These are phyloP conservation scores for Lactarius psammicola DNA, from an alignment of 768 basidiomycete species.

Conservation along the genomic window DNA sequence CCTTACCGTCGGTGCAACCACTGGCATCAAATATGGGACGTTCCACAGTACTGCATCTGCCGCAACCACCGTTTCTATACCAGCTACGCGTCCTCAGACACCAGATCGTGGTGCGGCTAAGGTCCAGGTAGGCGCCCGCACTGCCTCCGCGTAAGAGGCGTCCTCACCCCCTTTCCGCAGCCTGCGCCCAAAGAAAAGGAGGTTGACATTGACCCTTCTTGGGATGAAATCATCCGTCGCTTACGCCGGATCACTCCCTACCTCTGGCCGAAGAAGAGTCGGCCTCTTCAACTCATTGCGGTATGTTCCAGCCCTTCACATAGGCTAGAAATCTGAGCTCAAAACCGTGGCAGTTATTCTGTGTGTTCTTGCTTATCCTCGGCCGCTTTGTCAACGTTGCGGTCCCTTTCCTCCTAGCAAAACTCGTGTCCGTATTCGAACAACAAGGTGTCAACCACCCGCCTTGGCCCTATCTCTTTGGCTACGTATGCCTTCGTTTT, in stretches of 20 bases:
- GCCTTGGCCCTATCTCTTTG: conserved; percentile 67
- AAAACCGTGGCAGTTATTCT: conserved; percentile 48
- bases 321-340: neutral
- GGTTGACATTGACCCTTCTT: conserved; percentile 61
- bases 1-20: conserved; percentile 46
- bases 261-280: conserved; percentile 76
- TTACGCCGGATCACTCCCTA: conserved; percentile 69
- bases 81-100: conserved; percentile 48
- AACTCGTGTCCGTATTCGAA: conserved; percentile 59
- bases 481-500: conserved; percentile 69
- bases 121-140: conserved; percentile 24
- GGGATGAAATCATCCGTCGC: conserved; percentile 65
- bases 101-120: conserved; percentile 34
- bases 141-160: conserved; percentile 23
- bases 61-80: conserved; percentile 45
- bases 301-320: conserved; percentile 39
- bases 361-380: conserved; percentile 65
- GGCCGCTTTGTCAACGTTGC: conserved; percentile 76
- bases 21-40: conserved; percentile 70
- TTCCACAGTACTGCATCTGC: conserved; percentile 55
- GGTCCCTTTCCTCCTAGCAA: conserved; percentile 68
- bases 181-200: conserved; percentile 44
- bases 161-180: conserved; percentile 20
- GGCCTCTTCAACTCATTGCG: conserved; percentile 66
- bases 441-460: conserved; percentile 46